Evolutionary conservation across 768 basidiomycete genomes (phyloP).

Genomic region (Porpolomopsis calyptriformis): DNA sequence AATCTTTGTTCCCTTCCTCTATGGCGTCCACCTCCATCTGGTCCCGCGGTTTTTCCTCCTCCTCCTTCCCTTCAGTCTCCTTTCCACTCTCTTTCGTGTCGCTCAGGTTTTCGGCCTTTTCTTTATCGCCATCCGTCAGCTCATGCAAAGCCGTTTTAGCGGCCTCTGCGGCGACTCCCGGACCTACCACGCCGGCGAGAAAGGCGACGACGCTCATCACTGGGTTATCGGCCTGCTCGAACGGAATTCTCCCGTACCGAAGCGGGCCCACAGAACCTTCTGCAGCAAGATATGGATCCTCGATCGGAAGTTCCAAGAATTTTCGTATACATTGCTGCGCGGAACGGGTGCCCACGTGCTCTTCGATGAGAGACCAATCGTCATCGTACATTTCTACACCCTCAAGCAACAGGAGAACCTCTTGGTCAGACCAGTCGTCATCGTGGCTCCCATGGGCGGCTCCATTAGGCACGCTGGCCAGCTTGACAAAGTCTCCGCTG

Average conservation of each 20-base stretch:
- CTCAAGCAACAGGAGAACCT: slow-evolving; percentile 81
- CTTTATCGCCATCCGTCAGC: slow-evolving; percentile 51
- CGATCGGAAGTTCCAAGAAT: slow-evolving; percentile 93
- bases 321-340: slow-evolving; percentile 93
- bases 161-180: slow-evolving; percentile 85
- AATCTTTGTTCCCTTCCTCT: slow-evolving; percentile 12
- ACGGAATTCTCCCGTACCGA: slow-evolving; percentile 71
- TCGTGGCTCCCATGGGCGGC: slow-evolving; percentile 32
- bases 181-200: slow-evolving; percentile 84
- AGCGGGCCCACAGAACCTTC: slow-evolving; percentile 71
- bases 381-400: slow-evolving; percentile 98
- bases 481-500: slow-evolving; percentile 92
- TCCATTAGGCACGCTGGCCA: slow-evolving; percentile 37
- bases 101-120: slow-evolving; percentile 25
- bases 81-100: slow-evolving; percentile 21
- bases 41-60: slow-evolving; percentile 31
- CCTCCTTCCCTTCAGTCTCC: slow-evolving; percentile 15
- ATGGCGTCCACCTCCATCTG: slow-evolving; percentile 29
- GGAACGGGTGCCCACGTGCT: slow-evolving; percentile 84
- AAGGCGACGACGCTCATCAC: slow-evolving; percentile 99
- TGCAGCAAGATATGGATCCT: slow-evolving; percentile 79
- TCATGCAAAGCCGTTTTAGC: slow-evolving; percentile 85
- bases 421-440: slow-evolving; percentile 86
- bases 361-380: slow-evolving; percentile 88
- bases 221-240: slow-evolving; percentile 92